A percentile compares a stretch with the other conserved stretches of the same genome.
These are phyloP conservation scores for Casuarina cunninghamiana DNA, from an alignment of 306 rosid species.

Conservation along the genomic window DNA sequence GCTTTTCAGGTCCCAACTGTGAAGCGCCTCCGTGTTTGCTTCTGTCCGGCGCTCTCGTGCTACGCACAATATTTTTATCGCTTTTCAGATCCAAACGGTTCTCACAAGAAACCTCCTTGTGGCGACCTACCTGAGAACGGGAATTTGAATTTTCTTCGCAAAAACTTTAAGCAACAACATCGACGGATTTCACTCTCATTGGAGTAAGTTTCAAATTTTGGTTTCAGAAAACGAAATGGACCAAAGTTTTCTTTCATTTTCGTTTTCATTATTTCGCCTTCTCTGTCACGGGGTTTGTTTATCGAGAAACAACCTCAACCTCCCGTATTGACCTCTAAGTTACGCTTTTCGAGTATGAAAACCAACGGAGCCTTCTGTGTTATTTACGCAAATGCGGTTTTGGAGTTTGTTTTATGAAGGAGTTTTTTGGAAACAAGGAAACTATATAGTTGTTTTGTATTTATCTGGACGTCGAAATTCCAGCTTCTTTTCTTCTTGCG, in stretches of 20 bases:
- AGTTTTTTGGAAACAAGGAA: conserved; percentile 15
- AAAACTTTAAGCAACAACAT: conserved; percentile 27
- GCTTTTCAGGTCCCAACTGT: conserved; percentile 17
- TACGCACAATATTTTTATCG: conserved; percentile 12
- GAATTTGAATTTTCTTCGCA: conserved; percentile 27
- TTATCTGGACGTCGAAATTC: neutral
- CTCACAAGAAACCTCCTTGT: conserved; percentile 36
- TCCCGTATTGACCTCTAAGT: conserved; percentile 26
- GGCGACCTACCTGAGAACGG: conserved; percentile 38
- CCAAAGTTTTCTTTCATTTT: conserved; percentile 20
- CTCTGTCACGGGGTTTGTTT: conserved; percentile 45
- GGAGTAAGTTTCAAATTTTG: conserved; percentile 10
- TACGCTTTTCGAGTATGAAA: conserved; percentile 41
- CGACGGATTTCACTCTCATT: conserved; percentile 13
- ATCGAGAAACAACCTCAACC: conserved; percentile 42
- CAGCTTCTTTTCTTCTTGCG: conserved; percentile 8
- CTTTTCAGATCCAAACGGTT: conserved; percentile 49
- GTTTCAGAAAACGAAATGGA: conserved; percentile 12
- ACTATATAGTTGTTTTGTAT: neutral
- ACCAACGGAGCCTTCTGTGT: conserved; percentile 38
- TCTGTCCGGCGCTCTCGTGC: conserved; percentile 8
- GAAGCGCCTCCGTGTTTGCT: conserved; percentile 8
- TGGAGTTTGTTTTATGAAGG: conserved; percentile 30
- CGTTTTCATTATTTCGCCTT: conserved; percentile 4
- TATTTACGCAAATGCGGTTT: conserved; percentile 37